A percentile compares a stretch with the other conserved stretches of the same genome.
Evolutionary conservation across 75 land plant species (phyloP).

Genomic region (Pinus tabuliformis): DNA sequence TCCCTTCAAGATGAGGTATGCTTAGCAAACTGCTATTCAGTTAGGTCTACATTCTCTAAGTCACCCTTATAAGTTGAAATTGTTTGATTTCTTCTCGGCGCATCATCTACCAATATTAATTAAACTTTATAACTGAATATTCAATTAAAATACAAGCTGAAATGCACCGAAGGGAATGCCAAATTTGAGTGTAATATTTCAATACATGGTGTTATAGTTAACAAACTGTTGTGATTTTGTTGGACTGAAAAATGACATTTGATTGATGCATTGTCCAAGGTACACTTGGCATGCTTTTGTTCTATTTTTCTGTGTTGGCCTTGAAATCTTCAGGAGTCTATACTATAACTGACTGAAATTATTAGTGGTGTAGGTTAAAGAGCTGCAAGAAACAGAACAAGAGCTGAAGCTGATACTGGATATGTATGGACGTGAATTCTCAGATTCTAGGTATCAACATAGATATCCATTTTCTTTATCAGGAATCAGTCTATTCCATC

Average conservation of each 20-base stretch:
- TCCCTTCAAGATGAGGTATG: slow-evolving; percentile 54
- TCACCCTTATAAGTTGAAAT: no score
- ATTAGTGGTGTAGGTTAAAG: slow-evolving; percentile 50
- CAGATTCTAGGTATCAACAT: slow-evolving; percentile 59
- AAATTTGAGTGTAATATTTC: neutral
- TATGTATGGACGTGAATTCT: slow-evolving; percentile 73
- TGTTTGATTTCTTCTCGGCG: no score
- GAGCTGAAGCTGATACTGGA: slow-evolving; percentile 82
- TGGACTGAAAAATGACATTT: neutral
- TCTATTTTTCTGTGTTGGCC: neutral
- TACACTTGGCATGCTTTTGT: neutral
- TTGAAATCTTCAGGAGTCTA: neutral
- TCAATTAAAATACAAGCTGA: no score
- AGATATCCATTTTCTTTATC: no score
- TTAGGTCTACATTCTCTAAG: no score
- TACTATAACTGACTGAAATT: neutral
- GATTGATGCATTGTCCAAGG: neutral
- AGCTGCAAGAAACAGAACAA: slow-evolving; percentile 66
- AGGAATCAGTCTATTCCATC: no score
- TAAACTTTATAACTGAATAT: no score
- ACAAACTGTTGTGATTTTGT: neutral
- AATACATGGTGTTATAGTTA: neutral
- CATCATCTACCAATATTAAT: no score
- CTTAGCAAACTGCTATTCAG: neutral
- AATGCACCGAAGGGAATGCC: no score